Base-by-base conservation (phyloP, 2,329 filamentous ascomycete species). In the Dactylonectria estremocensis region DNA sequence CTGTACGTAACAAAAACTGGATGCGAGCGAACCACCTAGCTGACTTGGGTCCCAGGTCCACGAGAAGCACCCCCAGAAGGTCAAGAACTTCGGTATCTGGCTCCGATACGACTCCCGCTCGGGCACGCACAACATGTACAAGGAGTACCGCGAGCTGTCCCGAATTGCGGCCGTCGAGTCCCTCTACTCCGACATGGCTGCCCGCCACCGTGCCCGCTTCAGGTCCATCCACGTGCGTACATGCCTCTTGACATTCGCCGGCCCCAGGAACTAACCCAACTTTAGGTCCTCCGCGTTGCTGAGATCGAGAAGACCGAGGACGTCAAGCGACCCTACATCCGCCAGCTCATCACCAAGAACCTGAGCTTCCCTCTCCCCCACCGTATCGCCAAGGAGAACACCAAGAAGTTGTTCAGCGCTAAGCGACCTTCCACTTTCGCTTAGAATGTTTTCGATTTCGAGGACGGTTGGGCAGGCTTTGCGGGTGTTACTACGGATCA, bases 41-140 rank as follows among this genome's bases (percentile, higher is more conserved):
- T 63, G 49, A 65, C n/a, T 18, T 13, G 28, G n/a, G 20, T 13
- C 2, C 28, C 54, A 97, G 95, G 97, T 99, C 89, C 87, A 91
- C 88, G 96, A 99, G 95, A 98, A 98, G 93, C 95, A 94, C 86
- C 96, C 96, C 81, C 89, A 95, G 83, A 98, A 97, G 91, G 95
- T 99, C 91, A 99, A 99, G 95, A 99, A 98, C 93, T 98, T 99
- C 85, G 96, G 96, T 85, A 92, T 99, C 91, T 99, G 97, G 97
- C 92, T 99, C 88, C 95, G 97, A 84, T 99, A 99, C 90, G 95
- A 99, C 89, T 99, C 97, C 73, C 95, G 96, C 87, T 98, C 96
- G 80, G 96, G 96, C 81, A 99, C 96, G 81, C 96, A 99, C 95
- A 99, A 99, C 93, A 99, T 99, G 96, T 99, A 99, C 94, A 98